Conservation (phyloP, 352 stramenopile genomes). For the Pythium dissotocum region DNA sequence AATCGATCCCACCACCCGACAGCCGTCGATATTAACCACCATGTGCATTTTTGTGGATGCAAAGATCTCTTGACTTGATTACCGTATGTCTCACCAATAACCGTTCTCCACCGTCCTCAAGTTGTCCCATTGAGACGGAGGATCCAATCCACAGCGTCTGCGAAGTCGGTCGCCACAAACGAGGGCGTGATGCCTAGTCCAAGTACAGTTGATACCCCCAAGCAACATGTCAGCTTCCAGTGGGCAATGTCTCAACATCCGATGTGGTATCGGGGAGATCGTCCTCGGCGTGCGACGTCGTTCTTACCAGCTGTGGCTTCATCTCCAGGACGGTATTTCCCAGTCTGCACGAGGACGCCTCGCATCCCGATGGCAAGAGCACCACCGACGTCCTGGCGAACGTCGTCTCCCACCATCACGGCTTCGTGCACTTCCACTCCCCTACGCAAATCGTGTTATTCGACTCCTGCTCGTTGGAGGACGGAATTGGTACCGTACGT, state of each 20-base stretch:
- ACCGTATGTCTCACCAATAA: not conserved
- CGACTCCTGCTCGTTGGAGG: not conserved
- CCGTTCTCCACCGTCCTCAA: not conserved
- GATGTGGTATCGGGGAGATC: not conserved
- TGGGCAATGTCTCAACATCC: not conserved
- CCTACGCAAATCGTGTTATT: constrained; percentile 17
- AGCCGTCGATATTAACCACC: not conserved
- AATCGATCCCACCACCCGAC: not conserved
- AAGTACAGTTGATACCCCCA: not conserved
- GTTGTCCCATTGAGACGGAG: constrained; percentile 7
- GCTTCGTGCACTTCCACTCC: constrained; percentile 31
- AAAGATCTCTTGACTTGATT: constrained; percentile 2
- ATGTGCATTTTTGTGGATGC: no score
- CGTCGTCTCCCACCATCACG: constrained; percentile 63
- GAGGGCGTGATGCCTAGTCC: constrained; percentile 19
- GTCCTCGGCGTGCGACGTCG: not conserved
- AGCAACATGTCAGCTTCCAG: not conserved
- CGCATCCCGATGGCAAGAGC: constrained; percentile 49
- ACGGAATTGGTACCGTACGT: constrained; percentile 6
- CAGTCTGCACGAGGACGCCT: constrained; percentile 46
- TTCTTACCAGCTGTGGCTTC: constrained; percentile 26
- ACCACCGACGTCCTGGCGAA: constrained; percentile 49
- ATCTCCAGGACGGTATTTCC: constrained; percentile 49
- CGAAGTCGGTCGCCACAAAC: constrained; percentile 23
- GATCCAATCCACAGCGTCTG: constrained; percentile 26